These are phyloP conservation scores for Lecanosticta acicola DNA, from an alignment of 2,329 filamentous ascomycete genomes.

Conservation along the genomic window DNA sequence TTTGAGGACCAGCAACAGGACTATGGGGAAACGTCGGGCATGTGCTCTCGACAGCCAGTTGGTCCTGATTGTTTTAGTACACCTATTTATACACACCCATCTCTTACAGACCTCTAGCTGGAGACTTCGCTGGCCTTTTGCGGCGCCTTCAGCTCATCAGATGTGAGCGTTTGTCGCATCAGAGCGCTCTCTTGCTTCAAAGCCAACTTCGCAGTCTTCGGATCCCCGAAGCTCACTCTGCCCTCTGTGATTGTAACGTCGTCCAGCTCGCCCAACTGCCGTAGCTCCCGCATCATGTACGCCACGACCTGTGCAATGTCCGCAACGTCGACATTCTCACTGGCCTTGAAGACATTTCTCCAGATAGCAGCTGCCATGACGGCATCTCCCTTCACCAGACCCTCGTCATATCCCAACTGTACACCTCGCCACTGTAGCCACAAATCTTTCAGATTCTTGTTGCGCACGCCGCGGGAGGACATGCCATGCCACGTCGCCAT, in stretches of 20 bases:
- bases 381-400: conserved; percentile 68
- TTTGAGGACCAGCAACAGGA: no score
- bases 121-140: no score
- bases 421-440: conserved; percentile 90
- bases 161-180: conserved; percentile 3
- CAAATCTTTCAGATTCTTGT: conserved; percentile 71
- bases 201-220: conserved; percentile 33
- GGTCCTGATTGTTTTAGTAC: no score
- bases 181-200: conserved; percentile 21
- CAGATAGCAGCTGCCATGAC: conserved; percentile 78
- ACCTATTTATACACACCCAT: no score
- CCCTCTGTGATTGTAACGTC: conserved; percentile 49
- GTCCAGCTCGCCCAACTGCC: conserved; percentile 47
- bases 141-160: conserved; percentile 7
- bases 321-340: conserved; percentile 55
- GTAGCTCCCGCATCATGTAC: conserved; percentile 56
- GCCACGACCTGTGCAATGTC: conserved; percentile 57
- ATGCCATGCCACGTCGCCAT: conserved; percentile 77
- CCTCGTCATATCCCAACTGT: conserved; percentile 78
- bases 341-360: conserved; percentile 85
- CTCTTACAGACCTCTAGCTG: no score
- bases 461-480: conserved; percentile 49
- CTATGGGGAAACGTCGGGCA: no score
- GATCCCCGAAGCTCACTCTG: conserved; percentile 48
- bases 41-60: no score